Conservation (phyloP, 192 early-diverging fungal genomes). For the Irineochytrium annulatum region DNA sequence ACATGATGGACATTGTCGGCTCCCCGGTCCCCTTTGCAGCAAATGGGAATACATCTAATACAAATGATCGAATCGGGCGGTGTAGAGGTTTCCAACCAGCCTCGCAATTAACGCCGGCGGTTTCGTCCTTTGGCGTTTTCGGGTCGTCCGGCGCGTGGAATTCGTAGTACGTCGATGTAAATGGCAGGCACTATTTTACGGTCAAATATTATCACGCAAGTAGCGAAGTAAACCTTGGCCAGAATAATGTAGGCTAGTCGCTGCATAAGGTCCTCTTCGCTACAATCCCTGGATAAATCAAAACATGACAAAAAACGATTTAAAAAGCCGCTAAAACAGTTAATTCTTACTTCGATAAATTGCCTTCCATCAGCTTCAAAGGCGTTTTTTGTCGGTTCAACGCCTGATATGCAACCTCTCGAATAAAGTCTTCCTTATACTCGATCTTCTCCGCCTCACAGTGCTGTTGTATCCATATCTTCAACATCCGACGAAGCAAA, state of each 20-base stretch:
- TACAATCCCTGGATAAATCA: background rate
- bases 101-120: constrained; percentile 1
- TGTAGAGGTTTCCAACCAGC: background rate
- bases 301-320: background rate
- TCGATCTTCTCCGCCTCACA: background rate
- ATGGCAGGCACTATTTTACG: background rate
- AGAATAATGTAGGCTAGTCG: background rate
- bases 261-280: background rate
- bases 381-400: background rate
- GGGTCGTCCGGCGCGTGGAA: background rate
- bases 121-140: background rate
- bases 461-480: background rate
- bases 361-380: background rate
- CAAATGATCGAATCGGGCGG: background rate
- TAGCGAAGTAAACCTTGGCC: background rate
- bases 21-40: constrained; percentile 4
- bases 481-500: background rate
- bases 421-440: background rate
- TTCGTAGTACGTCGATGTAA: background rate
- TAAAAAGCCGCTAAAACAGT: background rate
- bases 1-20: constrained; percentile 3
- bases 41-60: constrained; percentile 2
- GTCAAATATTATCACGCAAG: background rate
- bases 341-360: background rate
- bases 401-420: background rate